phyloP scores from a whole-genome alignment of 257 asterid species.

The Primulina tabacum region DNA sequence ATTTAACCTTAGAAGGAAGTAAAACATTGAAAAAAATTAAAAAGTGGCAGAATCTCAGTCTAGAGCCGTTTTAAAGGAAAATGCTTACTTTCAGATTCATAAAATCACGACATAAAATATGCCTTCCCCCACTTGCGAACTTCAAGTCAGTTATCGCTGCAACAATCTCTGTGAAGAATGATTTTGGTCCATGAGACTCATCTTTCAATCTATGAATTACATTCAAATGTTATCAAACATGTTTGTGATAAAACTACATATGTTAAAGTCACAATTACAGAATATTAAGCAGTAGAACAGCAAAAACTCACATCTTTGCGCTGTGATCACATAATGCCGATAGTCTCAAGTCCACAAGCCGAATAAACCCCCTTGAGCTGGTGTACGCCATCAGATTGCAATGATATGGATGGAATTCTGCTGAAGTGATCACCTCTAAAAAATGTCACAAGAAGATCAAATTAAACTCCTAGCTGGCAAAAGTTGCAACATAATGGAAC shows the following conservation, averaged over 20 bases:
- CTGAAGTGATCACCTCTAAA: slow-evolving; percentile 76
- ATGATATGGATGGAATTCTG: slow-evolving; percentile 74
- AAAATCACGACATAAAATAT: slow-evolving; percentile 67
- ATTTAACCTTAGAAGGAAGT: slow-evolving; percentile 21
- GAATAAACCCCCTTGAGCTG: slow-evolving; percentile 76
- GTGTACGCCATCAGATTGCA: slow-evolving; percentile 77
- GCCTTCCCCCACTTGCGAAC: slow-evolving; percentile 75
- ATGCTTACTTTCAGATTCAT: slow-evolving; percentile 60
- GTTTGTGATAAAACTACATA: not conserved
- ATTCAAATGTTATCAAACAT: slow-evolving; percentile 9
- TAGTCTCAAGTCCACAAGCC: slow-evolving; percentile 73
- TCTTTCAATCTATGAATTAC: slow-evolving; percentile 53
- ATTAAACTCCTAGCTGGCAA: slow-evolving; percentile 27
- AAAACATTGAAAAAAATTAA: slow-evolving; percentile 18
- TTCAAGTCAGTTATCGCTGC: slow-evolving; percentile 70
- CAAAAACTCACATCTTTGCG: slow-evolving; percentile 58
- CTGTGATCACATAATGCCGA: slow-evolving; percentile 71
- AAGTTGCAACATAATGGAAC: slow-evolving; percentile 4
- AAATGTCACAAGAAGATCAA: slow-evolving; percentile 25
- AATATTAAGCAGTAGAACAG: slow-evolving; percentile 4
- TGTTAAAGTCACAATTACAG: slow-evolving; percentile 1
- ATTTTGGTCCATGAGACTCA: slow-evolving; percentile 47
- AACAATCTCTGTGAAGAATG: slow-evolving; percentile 75
- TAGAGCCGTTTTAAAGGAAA: not conserved
- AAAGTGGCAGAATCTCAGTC: slow-evolving; percentile 12